Base-by-base conservation (phyloP, 129 eudicot genomes). In the Rutidosis leptorrhynchoides region DNA sequence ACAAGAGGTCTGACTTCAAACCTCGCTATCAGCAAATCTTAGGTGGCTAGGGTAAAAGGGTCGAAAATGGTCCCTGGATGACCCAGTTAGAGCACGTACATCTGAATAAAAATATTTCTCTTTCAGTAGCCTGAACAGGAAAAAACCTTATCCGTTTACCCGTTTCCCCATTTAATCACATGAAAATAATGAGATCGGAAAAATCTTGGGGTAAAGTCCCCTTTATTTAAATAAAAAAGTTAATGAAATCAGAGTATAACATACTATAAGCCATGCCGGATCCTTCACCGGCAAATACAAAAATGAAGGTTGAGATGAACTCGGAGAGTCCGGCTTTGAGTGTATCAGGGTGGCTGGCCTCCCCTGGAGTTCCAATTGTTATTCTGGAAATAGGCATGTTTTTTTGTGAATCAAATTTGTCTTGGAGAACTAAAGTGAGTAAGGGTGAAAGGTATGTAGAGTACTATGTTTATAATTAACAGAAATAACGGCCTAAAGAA, bases 181-280 rank as follows among this genome's bases (percentile, higher is more conserved):
- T n/a, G n/a, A n/a, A n/a, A n/a, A n/a, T n/a, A n/a, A n/a, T n/a
- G n/a, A n/a, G n/a, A n/a, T n/a, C n/a, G n/a, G n/a, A n/a, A n/a
- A n/a, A n/a, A n/a, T n/a, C n/a, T n/a, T n/a, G n/a, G n/a, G n/a
- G n/a, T n/a, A n/a, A n/a, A n/a, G n/a, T n/a, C n/a, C n/a, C n/a
- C n/a, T n/a, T n/a, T n/a, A n/a, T n/a, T n/a, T 14, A 10, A 9
- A 54, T 29, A n/a, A 11, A 51, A 52, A 7, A 16, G 7, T 21
- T 7, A 20, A 14, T 71, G 45, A 2, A 6, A 16, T 26, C 5
- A 22, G 6, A 7, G 16, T 8, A 63, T 37, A 14, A 74, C 84
- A 60, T 71, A 87, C 95, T 77, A 63, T 73, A 79, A 74, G 95
- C 95, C 95, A 87, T 83, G 85, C 87, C 90, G 29, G 87, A 87